These are phyloP conservation scores for Nicotiana sylvestris DNA, from an alignment of 257 asterid genomes.

Conservation along the genomic window DNA sequence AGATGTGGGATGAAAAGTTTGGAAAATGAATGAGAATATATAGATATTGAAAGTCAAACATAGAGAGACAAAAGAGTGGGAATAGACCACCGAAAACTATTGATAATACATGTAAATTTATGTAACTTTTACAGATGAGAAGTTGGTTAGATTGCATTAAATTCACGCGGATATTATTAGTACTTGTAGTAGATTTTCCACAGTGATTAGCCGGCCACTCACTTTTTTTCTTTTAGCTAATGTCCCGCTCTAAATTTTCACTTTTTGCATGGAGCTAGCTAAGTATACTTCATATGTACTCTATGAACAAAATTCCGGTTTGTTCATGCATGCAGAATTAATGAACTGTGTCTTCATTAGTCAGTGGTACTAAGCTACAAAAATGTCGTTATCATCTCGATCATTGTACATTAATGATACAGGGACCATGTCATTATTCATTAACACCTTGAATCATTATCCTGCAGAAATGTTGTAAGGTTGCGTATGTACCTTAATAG, in stretches of 20 bases:
- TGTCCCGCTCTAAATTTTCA: background rate
- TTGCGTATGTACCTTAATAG: too few relatives aligned
- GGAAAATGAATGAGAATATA: constrained; percentile 2
- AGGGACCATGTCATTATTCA: background rate
- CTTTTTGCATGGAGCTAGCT: background rate
- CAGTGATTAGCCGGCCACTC: background rate
- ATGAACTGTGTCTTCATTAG: background rate
- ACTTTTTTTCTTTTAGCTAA: background rate
- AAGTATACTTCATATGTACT: background rate
- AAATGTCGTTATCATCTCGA: background rate
- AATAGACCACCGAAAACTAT: background rate
- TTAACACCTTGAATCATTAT: too few relatives aligned
- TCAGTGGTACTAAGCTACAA: background rate
- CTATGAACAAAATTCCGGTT: background rate
- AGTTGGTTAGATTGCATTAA: constrained; percentile 12
- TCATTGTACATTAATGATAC: background rate
- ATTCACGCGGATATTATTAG: constrained; percentile 11
- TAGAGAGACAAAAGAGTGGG: background rate
- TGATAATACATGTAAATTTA: background rate
- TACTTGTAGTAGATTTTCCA: background rate
- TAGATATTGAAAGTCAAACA: constrained; percentile 4
- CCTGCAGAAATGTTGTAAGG: too few relatives aligned
- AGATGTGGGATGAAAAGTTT: background rate
- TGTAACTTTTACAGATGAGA: constrained; percentile 13
- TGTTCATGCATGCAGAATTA: background rate